Base-by-base conservation (phyloP, 768 basidiomycete species). In the Mrakia hoshinonis region DNA sequence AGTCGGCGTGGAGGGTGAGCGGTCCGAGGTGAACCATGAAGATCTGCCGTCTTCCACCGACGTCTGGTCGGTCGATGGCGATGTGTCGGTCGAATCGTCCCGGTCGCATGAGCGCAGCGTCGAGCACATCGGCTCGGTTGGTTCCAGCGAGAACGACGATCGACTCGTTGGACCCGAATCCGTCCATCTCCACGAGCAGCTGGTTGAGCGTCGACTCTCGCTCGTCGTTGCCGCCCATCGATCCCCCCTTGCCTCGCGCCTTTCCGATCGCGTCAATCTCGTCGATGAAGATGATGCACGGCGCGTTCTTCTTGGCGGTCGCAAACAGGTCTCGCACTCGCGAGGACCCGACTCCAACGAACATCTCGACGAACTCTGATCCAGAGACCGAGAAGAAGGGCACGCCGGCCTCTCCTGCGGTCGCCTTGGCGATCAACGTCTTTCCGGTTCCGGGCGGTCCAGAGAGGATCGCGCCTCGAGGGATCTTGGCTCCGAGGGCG, bases 241-340 rank as follows among this genome's bases (percentile, higher is more conserved):
- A 86, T 31, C 89, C 85, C 29, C 84, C 83, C 78, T 87, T 88
- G 61, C 85, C 89, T 77, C 96, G 85, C 22, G 91, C 85, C 81
- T 97, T 98, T 69, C 96, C 96, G 76, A 99, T 98, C 65, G 96
- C 96, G 79, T 99, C 96, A 74, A 99, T 99, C 82, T 99, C 96
- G 80, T 99, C 96, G 74, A 99, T 86, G 81, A 99, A 99, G 79
- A 99, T 91, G 83, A 99, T 99, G 78, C 92, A 94, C 0, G 96
- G 96, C 0, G 96, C 93, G 78, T 96, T 86, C 83, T 97, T 97
- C 85, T 91, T 93, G 60, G 96, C 96, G 4, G 90, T 93, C 43
- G 93, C 90, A 80, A 99, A 99, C 52, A 99, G 87, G 81, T 99
- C 96, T 61, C 96, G 88, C 13, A 99, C 96, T 74, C 96, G 87